Base-by-base conservation (phyloP, 1,284 basidiomycete species). In the Ustilago loliicola region DNA sequence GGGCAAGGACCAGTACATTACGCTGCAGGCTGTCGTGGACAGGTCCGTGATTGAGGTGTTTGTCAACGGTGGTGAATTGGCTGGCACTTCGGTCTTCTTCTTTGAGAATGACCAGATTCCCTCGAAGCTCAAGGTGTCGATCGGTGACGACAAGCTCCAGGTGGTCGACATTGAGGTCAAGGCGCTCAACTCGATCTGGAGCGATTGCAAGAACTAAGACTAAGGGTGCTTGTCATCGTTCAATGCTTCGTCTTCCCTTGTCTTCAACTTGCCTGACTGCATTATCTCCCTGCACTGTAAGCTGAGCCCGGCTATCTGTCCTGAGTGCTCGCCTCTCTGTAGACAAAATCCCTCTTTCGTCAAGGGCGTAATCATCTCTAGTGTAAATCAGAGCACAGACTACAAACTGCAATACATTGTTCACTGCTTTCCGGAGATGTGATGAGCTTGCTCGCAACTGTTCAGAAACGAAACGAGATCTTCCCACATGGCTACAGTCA, bases 31-130 rank as follows among this genome's bases (percentile, higher is more conserved):
- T 21, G 68, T 87, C 4, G 72, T 86, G 19, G 87, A 87, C 68
- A 77, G 84, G 52, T 79, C 78, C 38, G 59, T 87, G 38, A 65
- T 84, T 52, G 87, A 87, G 67, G 75, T 85, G 7, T 87, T 85
- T 63, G 72, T 83, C 40, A 85, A 87, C 52, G 80, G 74, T 23
- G 84, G 85, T 21, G 69, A 79, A 62, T 53, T 76, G 8, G 61
- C 70, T 17, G 78, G 71, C 21, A 80, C 76, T 19, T 66, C 69
- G 29, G 71, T 74, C 15, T 79, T 78, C 66, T 80, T 64, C 76
- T 80, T 80, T 71, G 76, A 76, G 65, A 68, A 78, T 61, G 66
- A 72, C 59, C 59, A 69, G 51, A 61, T 72, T 11, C 79, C 79
- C 38, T 25, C 70, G 25, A 68, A 61, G 54, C 54, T 73, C 23